Percentiles rank a stretch among this genome's conserved stretches.
phyloP scores from a whole-genome alignment of 371 early-diverging fungal genomes.

The Entomophthora muscae region DNA sequence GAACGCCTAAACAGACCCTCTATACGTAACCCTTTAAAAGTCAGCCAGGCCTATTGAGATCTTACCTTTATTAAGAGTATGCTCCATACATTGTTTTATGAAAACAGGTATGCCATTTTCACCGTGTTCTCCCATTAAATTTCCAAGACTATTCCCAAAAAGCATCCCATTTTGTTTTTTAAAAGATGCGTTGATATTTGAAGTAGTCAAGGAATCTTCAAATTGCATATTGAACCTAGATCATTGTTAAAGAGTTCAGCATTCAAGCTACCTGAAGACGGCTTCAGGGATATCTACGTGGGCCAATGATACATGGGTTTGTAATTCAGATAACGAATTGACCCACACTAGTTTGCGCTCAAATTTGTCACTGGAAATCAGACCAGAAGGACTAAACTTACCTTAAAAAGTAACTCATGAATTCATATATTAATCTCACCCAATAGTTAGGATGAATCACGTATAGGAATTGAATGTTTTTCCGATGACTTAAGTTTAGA shows the following conservation, averaged over 20 bases:
- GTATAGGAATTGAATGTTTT: background rate
- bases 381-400: background rate
- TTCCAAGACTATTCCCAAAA: conserved; percentile 40
- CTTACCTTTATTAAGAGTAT: conserved; percentile 23
- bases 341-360: background rate
- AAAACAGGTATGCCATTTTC: conserved; percentile 34
- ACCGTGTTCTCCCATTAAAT: conserved; percentile 40
- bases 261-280: background rate
- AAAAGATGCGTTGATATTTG: background rate
- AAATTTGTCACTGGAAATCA: background rate
- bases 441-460: background rate
- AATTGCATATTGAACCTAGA: background rate
- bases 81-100: conserved; percentile 33
- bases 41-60: background rate
- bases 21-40: background rate
- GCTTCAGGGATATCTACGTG: background rate
- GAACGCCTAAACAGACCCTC: background rate
- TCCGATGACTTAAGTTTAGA: background rate
- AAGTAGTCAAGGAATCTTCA: background rate
- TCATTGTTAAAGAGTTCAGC: too few species aligned
- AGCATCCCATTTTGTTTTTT: background rate
- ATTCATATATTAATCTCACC: background rate
- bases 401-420: background rate
- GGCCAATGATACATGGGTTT: background rate
- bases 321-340: background rate